Evolutionary conservation across 768 basidiomycete genomes (phyloP).

Genomic region (Rhodotorula graminis): DNA sequence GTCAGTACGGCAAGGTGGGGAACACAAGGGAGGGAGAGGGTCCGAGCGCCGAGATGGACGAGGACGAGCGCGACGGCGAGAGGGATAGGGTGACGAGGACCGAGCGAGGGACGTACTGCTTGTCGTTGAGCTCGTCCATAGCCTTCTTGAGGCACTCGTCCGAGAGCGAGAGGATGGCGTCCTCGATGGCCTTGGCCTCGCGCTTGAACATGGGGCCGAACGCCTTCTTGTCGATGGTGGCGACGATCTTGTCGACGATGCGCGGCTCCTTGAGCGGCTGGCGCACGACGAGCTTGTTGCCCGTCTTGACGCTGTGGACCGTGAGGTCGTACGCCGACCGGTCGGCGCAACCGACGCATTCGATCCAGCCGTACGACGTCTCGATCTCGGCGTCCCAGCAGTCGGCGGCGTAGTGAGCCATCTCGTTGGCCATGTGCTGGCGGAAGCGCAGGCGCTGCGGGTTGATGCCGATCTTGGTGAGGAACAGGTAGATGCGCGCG

Average conservation of each 20-base stretch:
- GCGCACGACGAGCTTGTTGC: conserved; percentile 76
- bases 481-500: conserved; percentile 82
- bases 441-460: conserved; percentile 78
- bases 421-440: conserved; percentile 98
- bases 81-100: too few species aligned
- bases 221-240: conserved; percentile 78
- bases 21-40: too few species aligned
- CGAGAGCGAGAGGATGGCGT: conserved; percentile 61
- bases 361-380: conserved; percentile 89
- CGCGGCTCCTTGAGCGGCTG: conserved; percentile 80
- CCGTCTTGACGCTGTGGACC: conserved; percentile 80
- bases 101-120: conserved; percentile 65
- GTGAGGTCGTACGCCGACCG: conserved; percentile 92
- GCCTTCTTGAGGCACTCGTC: conserved; percentile 62
- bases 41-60: too few species aligned
- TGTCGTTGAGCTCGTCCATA: conserved; percentile 61
- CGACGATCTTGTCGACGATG: conserved; percentile 69
- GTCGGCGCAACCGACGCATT: conserved; percentile 98
- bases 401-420: conserved; percentile 98
- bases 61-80: background rate
- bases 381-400: conserved; percentile 99
- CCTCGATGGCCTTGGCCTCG: conserved; percentile 65
- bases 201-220: conserved; percentile 85
- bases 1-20: too few species aligned
- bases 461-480: conserved; percentile 85